A percentile compares a stretch with the other conserved stretches of the same genome.
Evolutionary conservation across 306 rosid species (phyloP).

Genomic region (Vigna nakashimae): DNA sequence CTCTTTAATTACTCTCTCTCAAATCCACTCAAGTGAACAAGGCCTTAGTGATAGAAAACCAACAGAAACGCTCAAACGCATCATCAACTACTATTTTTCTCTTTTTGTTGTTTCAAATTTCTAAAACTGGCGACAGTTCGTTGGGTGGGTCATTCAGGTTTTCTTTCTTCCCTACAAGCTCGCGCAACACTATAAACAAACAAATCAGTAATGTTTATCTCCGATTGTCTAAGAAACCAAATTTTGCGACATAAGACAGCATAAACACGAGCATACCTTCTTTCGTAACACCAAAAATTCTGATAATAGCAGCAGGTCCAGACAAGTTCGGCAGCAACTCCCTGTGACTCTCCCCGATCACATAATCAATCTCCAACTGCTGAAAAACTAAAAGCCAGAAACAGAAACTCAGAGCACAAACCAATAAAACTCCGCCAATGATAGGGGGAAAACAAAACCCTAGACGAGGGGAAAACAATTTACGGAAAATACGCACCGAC

Average conservation of each 20-base stretch:
- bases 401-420: not conserved
- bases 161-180: not conserved
- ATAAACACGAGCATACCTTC: constrained; percentile 65
- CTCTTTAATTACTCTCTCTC: no score
- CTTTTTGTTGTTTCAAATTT: not conserved
- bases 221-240: constrained; percentile 1
- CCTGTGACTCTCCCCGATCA: constrained; percentile 74
- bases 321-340: constrained; percentile 71
- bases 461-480: constrained; percentile 26
- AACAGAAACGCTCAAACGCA: constrained; percentile 24
- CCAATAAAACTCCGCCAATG: constrained; percentile 18
- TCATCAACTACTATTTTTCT: constrained; percentile 1
- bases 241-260: not conserved
- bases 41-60: not conserved
- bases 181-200: not conserved
- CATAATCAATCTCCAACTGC: constrained; percentile 93
- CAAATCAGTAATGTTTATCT: not conserved
- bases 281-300: constrained; percentile 90
- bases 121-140: not conserved
- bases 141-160: not conserved
- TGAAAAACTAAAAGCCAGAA: constrained; percentile 66
- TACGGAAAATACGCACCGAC: constrained; percentile 57
- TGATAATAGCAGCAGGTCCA: constrained; percentile 86
- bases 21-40: no score
- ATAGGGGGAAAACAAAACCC: constrained; percentile 43